Base-by-base conservation (phyloP, 306 rosid species). In the barrel medic (Medicago truncatula) region DNA sequence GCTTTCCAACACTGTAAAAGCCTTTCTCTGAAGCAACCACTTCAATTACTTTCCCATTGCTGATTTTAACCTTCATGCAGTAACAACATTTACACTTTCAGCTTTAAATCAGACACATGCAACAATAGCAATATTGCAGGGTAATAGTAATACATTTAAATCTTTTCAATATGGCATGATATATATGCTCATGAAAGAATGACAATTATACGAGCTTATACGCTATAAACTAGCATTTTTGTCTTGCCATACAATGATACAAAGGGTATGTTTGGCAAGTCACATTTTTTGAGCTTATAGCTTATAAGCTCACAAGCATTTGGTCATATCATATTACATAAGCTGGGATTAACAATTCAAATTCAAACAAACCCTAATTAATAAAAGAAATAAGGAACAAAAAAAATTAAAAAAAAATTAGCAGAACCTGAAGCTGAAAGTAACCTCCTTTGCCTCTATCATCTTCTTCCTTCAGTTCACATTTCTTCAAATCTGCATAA, bases 21-120 rank as follows among this genome's bases (percentile, higher is more conserved):
- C 98, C 98, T 81, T 95, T 92, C 61, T 83, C 85, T 59, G 98
- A 92, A 73, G 90, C 92, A 69, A 87, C 85, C 78, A 89, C 98
- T 78, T 87, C 96, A 78, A 95, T 71, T 66, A 84, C 83, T 84
- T 92, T 95, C 40, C 98, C 98, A 74, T 92, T 95, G 85, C 97
- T 86, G 53, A 95, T 92, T 85, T 86, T 95, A 52, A 92, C 86
- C 98, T 94, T 89, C 88, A 80, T 12, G 5, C 73, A 80, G 36
- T 49, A 50, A 75, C 44, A 59, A 67, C 66, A 69, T 36, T 66
- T 62, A 4, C 66, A 69, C 44, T 73, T 66, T 62, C 40, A 77
- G 44, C 56, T 59, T 78, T 54, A 67, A 18, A 23, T 14, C 36
- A 69, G 15, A 39, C 53, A 54, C 21, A 16, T 54, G 18, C 54